Evolutionary conservation across 164 flowering plant genomes (phyloP).

Genomic region (Buxus sempervirens): DNA sequence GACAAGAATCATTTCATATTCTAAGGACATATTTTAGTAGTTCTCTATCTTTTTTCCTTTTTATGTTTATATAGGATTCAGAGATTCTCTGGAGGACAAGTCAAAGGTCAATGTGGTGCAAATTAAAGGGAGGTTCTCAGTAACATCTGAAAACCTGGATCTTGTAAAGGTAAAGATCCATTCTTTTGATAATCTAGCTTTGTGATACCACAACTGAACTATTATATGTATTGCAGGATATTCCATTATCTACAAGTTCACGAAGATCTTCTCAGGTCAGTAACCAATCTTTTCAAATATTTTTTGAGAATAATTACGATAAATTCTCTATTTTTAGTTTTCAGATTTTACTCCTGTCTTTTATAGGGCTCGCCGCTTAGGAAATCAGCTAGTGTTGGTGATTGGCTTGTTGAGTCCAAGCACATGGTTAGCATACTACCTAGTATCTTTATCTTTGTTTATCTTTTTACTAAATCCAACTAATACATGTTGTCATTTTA

Average conservation of each 20-base stretch:
- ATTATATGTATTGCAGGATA: slow-evolving; percentile 50
- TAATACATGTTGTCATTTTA: neutral
- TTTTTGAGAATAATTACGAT: neutral
- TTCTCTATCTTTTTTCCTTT: slow-evolving; percentile 9
- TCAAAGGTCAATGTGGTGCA: slow-evolving; percentile 85
- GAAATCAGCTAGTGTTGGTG: slow-evolving; percentile 98
- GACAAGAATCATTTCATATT: neutral
- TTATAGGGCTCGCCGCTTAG: slow-evolving; percentile 79
- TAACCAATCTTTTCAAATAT: slow-evolving; percentile 6
- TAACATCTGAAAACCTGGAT: slow-evolving; percentile 93
- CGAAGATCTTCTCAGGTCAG: slow-evolving; percentile 71
- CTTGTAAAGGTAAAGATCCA: slow-evolving; percentile 68
- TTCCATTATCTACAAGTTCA: slow-evolving; percentile 59
- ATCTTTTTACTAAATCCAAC: neutral
- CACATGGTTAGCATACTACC: slow-evolving; percentile 46
- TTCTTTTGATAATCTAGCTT: slow-evolving; percentile 13
- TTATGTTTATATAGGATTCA: slow-evolving; percentile 48
- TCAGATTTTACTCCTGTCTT: slow-evolving; percentile 15
- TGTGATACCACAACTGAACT: slow-evolving; percentile 29
- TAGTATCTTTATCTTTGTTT: slow-evolving; percentile 5
- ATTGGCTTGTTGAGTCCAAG: slow-evolving; percentile 73
- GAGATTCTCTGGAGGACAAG: slow-evolving; percentile 90
- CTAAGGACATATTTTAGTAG: neutral
- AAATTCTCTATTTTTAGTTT: slow-evolving; percentile 9
- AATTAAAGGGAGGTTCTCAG: slow-evolving; percentile 95